These are phyloP conservation scores for Fusarium burgessii DNA, from an alignment of 2,329 filamentous ascomycete genomes.

Conservation along the genomic window DNA sequence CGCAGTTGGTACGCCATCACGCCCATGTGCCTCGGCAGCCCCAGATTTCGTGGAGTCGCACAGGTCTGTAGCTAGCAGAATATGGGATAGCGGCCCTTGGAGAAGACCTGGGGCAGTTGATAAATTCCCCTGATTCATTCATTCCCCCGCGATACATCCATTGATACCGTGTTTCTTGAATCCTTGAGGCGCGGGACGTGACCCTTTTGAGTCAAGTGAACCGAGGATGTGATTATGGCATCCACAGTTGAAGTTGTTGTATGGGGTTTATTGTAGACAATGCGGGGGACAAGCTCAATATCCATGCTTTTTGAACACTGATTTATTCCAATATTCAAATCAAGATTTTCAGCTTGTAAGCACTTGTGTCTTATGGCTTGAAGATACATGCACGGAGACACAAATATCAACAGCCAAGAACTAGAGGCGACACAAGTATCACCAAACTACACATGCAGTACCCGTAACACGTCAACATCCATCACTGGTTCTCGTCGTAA, in stretches of 20 bases:
- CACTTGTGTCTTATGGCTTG: slow-evolving; percentile 14
- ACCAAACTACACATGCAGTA: slow-evolving; percentile 18
- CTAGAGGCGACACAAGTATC: slow-evolving; percentile 2
- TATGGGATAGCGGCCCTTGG: slow-evolving; percentile 25
- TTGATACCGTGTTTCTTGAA: background rate
- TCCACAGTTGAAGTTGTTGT: slow-evolving; percentile 7
- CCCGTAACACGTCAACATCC: slow-evolving; percentile 2
- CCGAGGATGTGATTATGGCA: slow-evolving; percentile 36
- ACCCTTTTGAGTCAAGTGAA: slow-evolving; percentile 36
- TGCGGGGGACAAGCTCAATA: background rate
- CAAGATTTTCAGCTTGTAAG: slow-evolving; percentile 23
- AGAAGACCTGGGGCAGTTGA: slow-evolving; percentile 5
- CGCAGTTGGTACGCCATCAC: slow-evolving; percentile 14
- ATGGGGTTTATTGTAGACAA: slow-evolving; percentile 3
- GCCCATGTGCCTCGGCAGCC: slow-evolving; percentile 48
- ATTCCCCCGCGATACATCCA: slow-evolving; percentile 12
- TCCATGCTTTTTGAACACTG: background rate
- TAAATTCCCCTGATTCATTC: slow-evolving; percentile 1
- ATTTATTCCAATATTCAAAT: background rate
- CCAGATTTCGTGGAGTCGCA: slow-evolving; percentile 44
- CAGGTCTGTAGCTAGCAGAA: slow-evolving; percentile 19
- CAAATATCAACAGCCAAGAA: slow-evolving; percentile 11
- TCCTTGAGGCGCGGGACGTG: slow-evolving; percentile 15
- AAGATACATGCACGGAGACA: slow-evolving; percentile 16
- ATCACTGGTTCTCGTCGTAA: slow-evolving; percentile 11